Evolutionary conservation across 1,139 yeast species (phyloP).

Genomic region (Blastobotrys persicus): DNA sequence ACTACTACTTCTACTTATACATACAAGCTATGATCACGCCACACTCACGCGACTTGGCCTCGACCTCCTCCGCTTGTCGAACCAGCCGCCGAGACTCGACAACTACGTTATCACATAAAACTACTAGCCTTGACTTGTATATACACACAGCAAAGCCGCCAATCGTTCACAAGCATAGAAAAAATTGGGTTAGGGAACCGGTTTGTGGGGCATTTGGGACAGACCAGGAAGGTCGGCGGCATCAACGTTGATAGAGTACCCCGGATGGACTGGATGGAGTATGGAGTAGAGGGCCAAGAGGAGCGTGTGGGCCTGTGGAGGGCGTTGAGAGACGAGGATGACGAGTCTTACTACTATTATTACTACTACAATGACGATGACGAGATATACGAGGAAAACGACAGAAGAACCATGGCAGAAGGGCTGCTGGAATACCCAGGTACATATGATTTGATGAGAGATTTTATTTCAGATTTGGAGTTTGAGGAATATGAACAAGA

Average conservation of each 20-base stretch:
- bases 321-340: slow-evolving; percentile 2
- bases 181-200: background rate
- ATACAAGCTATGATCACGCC: too few species aligned
- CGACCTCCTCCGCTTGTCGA: too few species aligned
- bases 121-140: too few species aligned
- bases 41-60: too few species aligned
- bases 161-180: too few species aligned
- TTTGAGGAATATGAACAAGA: slow-evolving; percentile 12
- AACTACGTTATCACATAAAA: too few species aligned
- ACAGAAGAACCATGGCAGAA: background rate
- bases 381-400: background rate
- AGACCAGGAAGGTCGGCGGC: background rate
- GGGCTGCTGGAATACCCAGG: slow-evolving; percentile 7
- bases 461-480: slow-evolving; percentile 7
- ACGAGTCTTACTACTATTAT: slow-evolving; percentile 5
- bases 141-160: too few species aligned
- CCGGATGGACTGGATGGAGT: background rate
- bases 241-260: background rate
- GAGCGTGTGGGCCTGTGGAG: background rate
- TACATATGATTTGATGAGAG: slow-evolving; percentile 4
- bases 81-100: too few species aligned
- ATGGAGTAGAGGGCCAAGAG: background rate
- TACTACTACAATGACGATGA: background rate
- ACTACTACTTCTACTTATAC: too few species aligned
- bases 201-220: background rate